A percentile compares a stretch with the other conserved stretches of the same genome.
These are phyloP conservation scores for Rhodamnia argentea DNA, from an alignment of 345 rosid species.

Conservation along the genomic window DNA sequence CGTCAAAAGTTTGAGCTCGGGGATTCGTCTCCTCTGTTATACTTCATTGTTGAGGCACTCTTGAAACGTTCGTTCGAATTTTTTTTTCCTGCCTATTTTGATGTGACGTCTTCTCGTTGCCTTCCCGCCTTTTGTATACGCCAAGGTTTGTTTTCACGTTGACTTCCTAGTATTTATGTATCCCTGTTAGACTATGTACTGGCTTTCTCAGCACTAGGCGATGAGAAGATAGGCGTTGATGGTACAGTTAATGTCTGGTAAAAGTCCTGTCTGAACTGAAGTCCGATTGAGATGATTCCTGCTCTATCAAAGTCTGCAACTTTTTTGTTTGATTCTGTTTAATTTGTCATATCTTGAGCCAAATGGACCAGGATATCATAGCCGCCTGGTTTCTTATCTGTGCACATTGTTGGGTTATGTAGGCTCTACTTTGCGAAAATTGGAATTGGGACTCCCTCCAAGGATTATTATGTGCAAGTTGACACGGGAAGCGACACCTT, in stretches of 20 bases:
- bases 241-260: not conserved
- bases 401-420: conserved; percentile 8
- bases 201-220: not conserved
- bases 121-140: not conserved
- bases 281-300: not conserved
- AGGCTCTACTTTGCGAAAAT: conserved; percentile 75
- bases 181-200: not conserved
- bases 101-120: not conserved
- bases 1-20: not conserved
- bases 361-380: not conserved
- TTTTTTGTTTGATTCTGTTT: not conserved
- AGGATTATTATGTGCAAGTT: conserved; percentile 75
- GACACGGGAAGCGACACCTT: conserved; percentile 92
- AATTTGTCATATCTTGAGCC: not conserved
- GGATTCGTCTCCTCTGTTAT: not conserved
- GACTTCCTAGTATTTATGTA: not conserved
- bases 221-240: not conserved
- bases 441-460: conserved; percentile 63
- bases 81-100: not conserved
- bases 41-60: not conserved
- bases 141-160: not conserved
- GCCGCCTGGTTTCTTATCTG: not conserved
- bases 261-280: not conserved
- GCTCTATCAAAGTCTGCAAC: not conserved
- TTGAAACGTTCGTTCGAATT: not conserved